Base-by-base conservation (phyloP, 768 basidiomycete genomes). In the Coprinellus aureogranulatus region DNA sequence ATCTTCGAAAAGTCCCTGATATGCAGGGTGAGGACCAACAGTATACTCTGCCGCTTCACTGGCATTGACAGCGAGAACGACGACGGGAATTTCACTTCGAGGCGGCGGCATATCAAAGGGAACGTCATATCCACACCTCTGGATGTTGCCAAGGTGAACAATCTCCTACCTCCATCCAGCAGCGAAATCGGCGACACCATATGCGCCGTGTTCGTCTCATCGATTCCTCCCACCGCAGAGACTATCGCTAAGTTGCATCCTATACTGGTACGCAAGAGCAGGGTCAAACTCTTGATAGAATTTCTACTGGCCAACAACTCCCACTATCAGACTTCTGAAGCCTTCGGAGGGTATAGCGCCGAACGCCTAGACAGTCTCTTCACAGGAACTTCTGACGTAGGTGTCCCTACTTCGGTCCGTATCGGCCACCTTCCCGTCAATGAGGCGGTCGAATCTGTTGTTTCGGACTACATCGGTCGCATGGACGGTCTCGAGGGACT, bases 41-140 rank as follows among this genome's bases (percentile, higher is more conserved):
- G 26, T 22, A 49, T 55, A 2, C 14, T 28, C 14, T 28, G 26
- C 31, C 2, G 49, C 5, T 50, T 50, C 26, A 6, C 8, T 14
- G 34, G 34, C 6, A 6, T 20, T n/a, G 44, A 45, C 8, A n/a
- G n/a, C n/a, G 44, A 45, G 8, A 6, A 6, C n/a, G 6, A 6
- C 44, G 25, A n/a, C n/a, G 44, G 9, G n/a, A 6, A 6, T 6
- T 20, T 45, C 44, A n/a, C 44, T 2, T 47, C 2, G 28, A 50
- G 2, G 55, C 55, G 30, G 57, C 42, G 49, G 57, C 58, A 23
- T 14, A 53, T 60, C 0, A 25, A 57, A 42, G 61, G 65, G 2
- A 66, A 63, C 34, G 25, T 63, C 27, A 47, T 57, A 6, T 54
- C 58, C 0, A 42, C 55, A n/a, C 60, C 61, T 0, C 30, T 59